These are phyloP conservation scores for Penicillium sclerotiorum DNA, from an alignment of 2,329 filamentous ascomycete species.

Conservation along the genomic window DNA sequence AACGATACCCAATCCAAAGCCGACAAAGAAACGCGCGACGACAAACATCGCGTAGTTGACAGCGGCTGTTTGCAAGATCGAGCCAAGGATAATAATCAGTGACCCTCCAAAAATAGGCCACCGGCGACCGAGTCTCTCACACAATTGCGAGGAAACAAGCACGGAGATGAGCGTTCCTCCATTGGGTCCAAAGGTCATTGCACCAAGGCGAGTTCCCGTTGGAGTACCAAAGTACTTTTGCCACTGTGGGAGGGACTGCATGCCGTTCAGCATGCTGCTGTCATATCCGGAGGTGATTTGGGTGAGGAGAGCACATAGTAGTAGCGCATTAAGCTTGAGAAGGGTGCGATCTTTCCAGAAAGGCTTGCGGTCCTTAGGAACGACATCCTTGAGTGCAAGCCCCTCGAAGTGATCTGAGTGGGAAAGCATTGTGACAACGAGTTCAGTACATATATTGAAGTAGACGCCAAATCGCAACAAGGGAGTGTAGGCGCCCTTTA, in stretches of 20 bases:
- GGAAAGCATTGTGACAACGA: too few species aligned
- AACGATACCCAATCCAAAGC: slow-evolving; percentile 25
- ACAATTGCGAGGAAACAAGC: slow-evolving; percentile 20
- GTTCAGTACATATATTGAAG: too few species aligned
- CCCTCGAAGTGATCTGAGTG: slow-evolving; percentile 13
- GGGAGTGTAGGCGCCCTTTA: too few species aligned
- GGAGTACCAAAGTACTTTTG: slow-evolving; percentile 34
- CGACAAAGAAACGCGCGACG: slow-evolving; percentile 26
- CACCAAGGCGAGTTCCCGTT: slow-evolving; percentile 7
- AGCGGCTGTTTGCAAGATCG: slow-evolving; percentile 26
- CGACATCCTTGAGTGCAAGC: slow-evolving; percentile 9
- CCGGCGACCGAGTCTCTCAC: slow-evolving; percentile 22
- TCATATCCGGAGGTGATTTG: slow-evolving; percentile 51
- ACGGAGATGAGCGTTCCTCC: slow-evolving; percentile 20
- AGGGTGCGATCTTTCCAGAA: slow-evolving; percentile 12
- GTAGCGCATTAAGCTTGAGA: slow-evolving; percentile 20
- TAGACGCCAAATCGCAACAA: too few species aligned
- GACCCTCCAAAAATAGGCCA: slow-evolving; percentile 42
- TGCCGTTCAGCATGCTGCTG: slow-evolving; percentile 53
- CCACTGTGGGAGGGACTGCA: slow-evolving; percentile 50
- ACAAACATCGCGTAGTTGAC: slow-evolving; percentile 30
- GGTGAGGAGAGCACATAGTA: slow-evolving; percentile 23
- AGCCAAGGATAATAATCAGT: slow-evolving; percentile 37
- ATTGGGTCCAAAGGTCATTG: slow-evolving; percentile 11
- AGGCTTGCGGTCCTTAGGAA: slow-evolving; percentile 10